Evolutionary conservation across 1,139 yeast genomes (phyloP), one percentile per base, ranked within the genome.

Genomic region (Candida tetrigidarum): DNA sequence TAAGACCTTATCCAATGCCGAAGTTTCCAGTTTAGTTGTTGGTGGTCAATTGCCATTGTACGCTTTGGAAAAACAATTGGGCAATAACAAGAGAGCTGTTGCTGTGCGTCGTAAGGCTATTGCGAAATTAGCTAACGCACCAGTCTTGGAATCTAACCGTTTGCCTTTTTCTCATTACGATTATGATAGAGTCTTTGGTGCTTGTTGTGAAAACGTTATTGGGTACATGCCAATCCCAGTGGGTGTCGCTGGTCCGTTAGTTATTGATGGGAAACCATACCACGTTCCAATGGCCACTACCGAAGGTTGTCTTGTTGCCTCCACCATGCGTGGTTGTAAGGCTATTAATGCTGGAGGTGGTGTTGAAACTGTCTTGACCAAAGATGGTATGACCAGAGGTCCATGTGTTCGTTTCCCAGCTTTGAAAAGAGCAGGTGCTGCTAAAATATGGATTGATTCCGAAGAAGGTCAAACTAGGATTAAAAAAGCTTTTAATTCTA

Each of bases 231-330:
- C 99, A 27, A 66, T 93, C 39, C 99, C 99, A 9, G 90, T 93
- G 49, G 99, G 99, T 65, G 86, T 95, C 62, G 98, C 98, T 29
- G 99, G 99, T 46, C 99, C 99, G 5, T 71, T 95, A 63, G 74
- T 88, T 47, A 88, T 93, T 59, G 99, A 93, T 65, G 93, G 91
- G 38, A 83, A 79, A 55, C 82, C 95, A 41, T 86, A 80, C 63
- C 96, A 89, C 66, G 84, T 93, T 55, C 99, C 99, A 41, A 91
- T 93, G 96, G 99, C 99, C 29, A 93, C 99, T 23, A 93, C 99
- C 41, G 99, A 93, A 73, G 99, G 99, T 45, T 93, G 98, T 72
- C 78, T 93, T 49, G 97, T 93, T 52, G 99, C 99, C 1, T 91
- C 98, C 12, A 86, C 99, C 11, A 92, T 90, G 96, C 86, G 99